A percentile compares a stretch with the other conserved stretches of the same genome.
Evolutionary conservation across 768 basidiomycete species (phyloP).

Genomic region (Russula ochroleuca): DNA sequence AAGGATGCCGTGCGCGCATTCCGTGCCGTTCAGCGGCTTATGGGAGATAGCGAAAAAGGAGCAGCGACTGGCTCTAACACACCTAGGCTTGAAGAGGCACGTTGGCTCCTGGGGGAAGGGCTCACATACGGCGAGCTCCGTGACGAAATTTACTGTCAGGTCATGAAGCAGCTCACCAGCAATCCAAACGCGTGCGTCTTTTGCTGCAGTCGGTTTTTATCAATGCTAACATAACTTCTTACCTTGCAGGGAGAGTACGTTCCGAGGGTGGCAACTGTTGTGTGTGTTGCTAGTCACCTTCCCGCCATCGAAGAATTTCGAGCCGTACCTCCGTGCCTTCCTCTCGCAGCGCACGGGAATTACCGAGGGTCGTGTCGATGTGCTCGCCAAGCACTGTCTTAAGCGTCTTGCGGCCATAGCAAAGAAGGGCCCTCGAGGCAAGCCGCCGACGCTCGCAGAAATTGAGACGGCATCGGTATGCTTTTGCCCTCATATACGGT

Average conservation of each 20-base stretch:
- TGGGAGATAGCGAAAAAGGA: conserved; percentile 87
- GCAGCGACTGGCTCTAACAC: conserved; percentile 45
- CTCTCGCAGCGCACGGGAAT: conserved; percentile 63
- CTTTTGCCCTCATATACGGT: conserved; percentile 16
- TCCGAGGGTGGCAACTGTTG: conserved; percentile 90
- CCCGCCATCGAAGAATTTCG: conserved; percentile 90
- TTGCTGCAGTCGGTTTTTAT: neutral
- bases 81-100: conserved; percentile 69
- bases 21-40: conserved; percentile 86
- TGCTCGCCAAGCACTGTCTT: conserved; percentile 90
- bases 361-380: conserved; percentile 75
- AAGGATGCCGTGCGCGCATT: conserved; percentile 82
- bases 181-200: conserved; percentile 72
- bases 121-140: conserved; percentile 76
- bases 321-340: conserved; percentile 77
- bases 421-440: conserved; percentile 82
- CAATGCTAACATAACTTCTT: neutral
- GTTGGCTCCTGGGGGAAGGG: conserved; percentile 80
- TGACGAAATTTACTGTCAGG: conserved; percentile 91
- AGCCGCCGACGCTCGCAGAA: conserved; percentile 74
- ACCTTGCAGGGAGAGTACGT: conserved; percentile 63
- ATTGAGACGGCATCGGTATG: conserved; percentile 87
- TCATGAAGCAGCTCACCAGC: conserved; percentile 84
- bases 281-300: conserved; percentile 90
- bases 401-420: conserved; percentile 69